Evolutionary conservation across 768 basidiomycete species (phyloP), one percentile per base, ranked within the genome.

Genomic region (Boletus fagicola): DNA sequence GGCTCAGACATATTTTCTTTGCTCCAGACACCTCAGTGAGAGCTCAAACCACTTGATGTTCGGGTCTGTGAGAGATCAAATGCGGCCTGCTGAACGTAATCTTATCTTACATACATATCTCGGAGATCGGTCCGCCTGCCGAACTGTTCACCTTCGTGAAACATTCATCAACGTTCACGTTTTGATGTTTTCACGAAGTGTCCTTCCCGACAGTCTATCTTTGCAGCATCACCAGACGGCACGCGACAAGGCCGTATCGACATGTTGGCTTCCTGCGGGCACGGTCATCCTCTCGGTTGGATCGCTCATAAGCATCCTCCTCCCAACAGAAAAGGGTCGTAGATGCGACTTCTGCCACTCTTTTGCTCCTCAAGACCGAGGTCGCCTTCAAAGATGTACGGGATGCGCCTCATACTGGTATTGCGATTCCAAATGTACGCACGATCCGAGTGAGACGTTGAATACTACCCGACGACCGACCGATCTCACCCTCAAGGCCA

Each of bases 381-480:
- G 61, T 13, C 65, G 57, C 35, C 75, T 90, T 44, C 80, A 74
- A 59, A 78, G 76, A 66, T 92, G 90, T 61, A 78, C 82, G 5
- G 83, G 84, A 13, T 92, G 90, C 62, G 80, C 78, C 16, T 78
- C 80, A 0, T 88, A 86, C 66, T 90, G 83, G 81, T 93, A 93
- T 65, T 93, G 90, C 62, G 78, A 80, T 60, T 60, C 74, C 24
- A 62, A 75, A 69, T 93, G 90, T 91, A 68, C 70, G 82, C 64
- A 51, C 50, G 51, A 49, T 58, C 46, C 20, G 26, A 44, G 47
- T 51, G 36, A 58, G 30, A 54, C 51, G 26, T 57, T 43, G 53
- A 55, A 9, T 31, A 10, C 33, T 30, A 44, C 31, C 57, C 61
- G 20, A 65, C 57, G 44, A 62, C 44, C 46, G 54, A 48, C 49